phyloP scores from a whole-genome alignment of 768 basidiomycete species.

The Podaxis carcinomalis region DNA sequence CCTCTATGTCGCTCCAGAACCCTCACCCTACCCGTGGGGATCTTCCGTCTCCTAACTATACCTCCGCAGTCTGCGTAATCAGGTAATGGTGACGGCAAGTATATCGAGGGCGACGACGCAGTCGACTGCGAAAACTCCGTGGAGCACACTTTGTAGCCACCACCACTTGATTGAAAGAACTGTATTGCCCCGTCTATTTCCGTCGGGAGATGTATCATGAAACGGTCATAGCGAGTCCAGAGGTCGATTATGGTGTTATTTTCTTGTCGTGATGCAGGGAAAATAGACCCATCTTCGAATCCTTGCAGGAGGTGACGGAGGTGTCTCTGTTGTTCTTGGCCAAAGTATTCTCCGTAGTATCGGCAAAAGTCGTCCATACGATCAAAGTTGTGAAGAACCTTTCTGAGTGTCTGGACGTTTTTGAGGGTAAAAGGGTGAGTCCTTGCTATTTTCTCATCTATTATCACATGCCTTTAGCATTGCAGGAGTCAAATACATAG shows the following conservation, averaged over 20 bases:
- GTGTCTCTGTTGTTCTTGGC: background rate
- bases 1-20: background rate
- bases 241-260: background rate
- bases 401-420: background rate
- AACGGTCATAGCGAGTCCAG: constrained; percentile 4
- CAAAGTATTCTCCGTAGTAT: constrained; percentile 5
- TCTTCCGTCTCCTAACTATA: background rate
- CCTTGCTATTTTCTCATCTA: background rate
- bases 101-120: background rate
- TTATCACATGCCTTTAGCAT: background rate
- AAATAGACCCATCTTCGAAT: background rate
- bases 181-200: background rate
- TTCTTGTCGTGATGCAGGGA: background rate
- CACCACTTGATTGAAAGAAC: background rate
- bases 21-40: background rate
- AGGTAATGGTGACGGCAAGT: background rate
- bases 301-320: background rate
- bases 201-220: background rate
- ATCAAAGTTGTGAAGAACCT: background rate
- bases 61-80: background rate
- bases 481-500: background rate
- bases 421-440: background rate
- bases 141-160: background rate
- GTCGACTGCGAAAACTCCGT: background rate
- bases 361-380: background rate